Percentiles rank a stretch among this genome's conserved stretches.
Conservation (phyloP, 2,329 filamentous ascomycete species). For the Pestalotiopsis sp. region DNA sequence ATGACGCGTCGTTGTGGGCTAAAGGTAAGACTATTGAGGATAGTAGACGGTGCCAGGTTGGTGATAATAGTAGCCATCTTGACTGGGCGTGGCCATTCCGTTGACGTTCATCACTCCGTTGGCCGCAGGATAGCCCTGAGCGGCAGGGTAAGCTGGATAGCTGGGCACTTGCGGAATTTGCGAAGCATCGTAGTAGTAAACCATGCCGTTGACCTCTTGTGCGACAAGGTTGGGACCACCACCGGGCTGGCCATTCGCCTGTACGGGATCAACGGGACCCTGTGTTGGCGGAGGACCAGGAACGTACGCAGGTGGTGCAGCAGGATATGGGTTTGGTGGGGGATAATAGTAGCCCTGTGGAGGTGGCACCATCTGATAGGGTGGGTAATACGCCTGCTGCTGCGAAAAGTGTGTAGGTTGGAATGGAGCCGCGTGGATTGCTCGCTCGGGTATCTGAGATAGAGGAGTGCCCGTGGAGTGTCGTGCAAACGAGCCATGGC, state of each 20-base stretch:
- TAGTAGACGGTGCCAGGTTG: slow-evolving; percentile 65
- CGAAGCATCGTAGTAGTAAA: slow-evolving; percentile 89
- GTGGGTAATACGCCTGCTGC: slow-evolving; percentile 61
- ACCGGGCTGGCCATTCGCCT: slow-evolving; percentile 47
- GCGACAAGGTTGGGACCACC: slow-evolving; percentile 66
- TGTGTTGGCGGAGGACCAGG: slow-evolving; percentile 48
- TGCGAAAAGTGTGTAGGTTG: slow-evolving; percentile 72
- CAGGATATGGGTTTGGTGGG: slow-evolving; percentile 40
- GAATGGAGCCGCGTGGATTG: slow-evolving; percentile 88
- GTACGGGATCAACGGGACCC: slow-evolving; percentile 33
- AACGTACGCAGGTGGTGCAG: slow-evolving; percentile 58
- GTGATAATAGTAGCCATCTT: slow-evolving; percentile 72
- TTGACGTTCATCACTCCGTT: slow-evolving; percentile 68
- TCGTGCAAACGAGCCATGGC: slow-evolving; percentile 72
- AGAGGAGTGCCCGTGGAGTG: slow-evolving; percentile 77
- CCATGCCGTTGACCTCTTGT: slow-evolving; percentile 93
- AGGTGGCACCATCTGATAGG: slow-evolving; percentile 60
- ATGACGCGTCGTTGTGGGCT: slow-evolving; percentile 1
- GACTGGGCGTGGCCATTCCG: slow-evolving; percentile 75
- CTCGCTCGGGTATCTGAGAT: slow-evolving; percentile 89
- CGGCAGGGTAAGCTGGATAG: slow-evolving; percentile 50
- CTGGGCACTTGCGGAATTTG: slow-evolving; percentile 61
- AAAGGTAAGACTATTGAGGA: slow-evolving; percentile 49
- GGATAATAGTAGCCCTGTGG: slow-evolving; percentile 71
- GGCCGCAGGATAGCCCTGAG: slow-evolving; percentile 53